Base-by-base conservation (phyloP, 2,329 filamentous ascomycete species). In the Ophiostoma quercus region DNA sequence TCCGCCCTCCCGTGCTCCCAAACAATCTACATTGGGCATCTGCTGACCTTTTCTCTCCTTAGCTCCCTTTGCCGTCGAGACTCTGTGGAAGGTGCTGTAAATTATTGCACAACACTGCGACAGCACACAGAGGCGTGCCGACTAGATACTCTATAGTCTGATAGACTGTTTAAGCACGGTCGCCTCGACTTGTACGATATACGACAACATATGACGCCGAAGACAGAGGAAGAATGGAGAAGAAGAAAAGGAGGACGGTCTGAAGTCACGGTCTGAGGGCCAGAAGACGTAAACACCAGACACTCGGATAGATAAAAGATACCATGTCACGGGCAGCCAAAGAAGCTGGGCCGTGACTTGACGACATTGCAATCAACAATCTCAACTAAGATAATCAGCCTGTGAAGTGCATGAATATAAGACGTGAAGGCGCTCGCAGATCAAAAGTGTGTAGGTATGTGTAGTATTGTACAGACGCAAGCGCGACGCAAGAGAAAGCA, bases 31-130 rank as follows among this genome's bases (percentile, higher is more conserved):
- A 57, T 22, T 25, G 25, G n/a, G n/a, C 32, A 29, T 34, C 14
- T 32, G 7, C 32, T 34, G 5, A 41, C 62, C 22, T 12, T 7
- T 19, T 22, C 71, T 70, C 67, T 69, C 67, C 60, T 37, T 12
- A 88, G 86, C 85, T 70, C 86, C 86, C 68, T 88, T 88, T 75
- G 82, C 84, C 73, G 80, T 88, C 75, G 84, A 88, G 72, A 82
- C 75, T 67, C 69, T 77, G 68, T 78, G 73, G 73, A 79, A 79
- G 74, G 73, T 79, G 51, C 76, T 79, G 66, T 80, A 75, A 76
- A 62, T 25, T 16, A 14, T 34, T 11, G 43, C 47, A 19, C 12
- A 57, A 14, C 9, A 1, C 25, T 57, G n/a, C 22, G 11, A 57
- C 6, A 25, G 1, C 51, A 57, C 51, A 11, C 16, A 57, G 22